Conservation (phyloP, 2,329 filamentous ascomycete genomes). For the Colletotrichum viniferum region DNA sequence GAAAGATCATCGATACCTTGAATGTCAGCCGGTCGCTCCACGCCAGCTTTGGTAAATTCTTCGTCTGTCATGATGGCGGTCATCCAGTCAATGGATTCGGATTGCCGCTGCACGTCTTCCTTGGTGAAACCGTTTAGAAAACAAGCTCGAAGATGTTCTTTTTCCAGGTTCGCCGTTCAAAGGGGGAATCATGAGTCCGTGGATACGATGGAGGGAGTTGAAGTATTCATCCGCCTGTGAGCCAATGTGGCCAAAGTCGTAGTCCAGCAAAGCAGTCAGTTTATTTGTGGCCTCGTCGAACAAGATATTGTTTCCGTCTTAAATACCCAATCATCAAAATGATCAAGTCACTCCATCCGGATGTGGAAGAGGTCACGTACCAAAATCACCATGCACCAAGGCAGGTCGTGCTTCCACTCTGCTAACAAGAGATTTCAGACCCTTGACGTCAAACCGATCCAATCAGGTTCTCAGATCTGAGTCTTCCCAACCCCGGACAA, state of each 20-base stretch:
- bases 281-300: not conserved
- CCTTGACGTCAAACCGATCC: not conserved
- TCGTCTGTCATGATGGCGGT: not conserved
- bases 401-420: not conserved
- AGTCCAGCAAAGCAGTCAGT: not conserved
- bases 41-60: not conserved
- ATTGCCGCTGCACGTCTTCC: not conserved
- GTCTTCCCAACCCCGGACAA: not conserved
- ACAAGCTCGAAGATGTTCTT: not conserved
- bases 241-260: not conserved
- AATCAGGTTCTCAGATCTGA: not conserved
- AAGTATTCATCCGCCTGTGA: not conserved
- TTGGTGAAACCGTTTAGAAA: not conserved
- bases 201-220: not conserved
- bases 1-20: not conserved
- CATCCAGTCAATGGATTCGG: not conserved
- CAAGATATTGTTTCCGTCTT: not conserved
- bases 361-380: not conserved
- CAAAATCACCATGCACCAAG: not conserved
- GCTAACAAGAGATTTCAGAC: not conserved
- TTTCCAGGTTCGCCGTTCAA: not conserved
- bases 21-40: not conserved
- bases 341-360: not conserved
- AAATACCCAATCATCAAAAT: not conserved
- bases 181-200: not conserved